Evolutionary conservation across 192 early-diverging fungal genomes (phyloP).

Genomic region (Backusella australiensis): DNA sequence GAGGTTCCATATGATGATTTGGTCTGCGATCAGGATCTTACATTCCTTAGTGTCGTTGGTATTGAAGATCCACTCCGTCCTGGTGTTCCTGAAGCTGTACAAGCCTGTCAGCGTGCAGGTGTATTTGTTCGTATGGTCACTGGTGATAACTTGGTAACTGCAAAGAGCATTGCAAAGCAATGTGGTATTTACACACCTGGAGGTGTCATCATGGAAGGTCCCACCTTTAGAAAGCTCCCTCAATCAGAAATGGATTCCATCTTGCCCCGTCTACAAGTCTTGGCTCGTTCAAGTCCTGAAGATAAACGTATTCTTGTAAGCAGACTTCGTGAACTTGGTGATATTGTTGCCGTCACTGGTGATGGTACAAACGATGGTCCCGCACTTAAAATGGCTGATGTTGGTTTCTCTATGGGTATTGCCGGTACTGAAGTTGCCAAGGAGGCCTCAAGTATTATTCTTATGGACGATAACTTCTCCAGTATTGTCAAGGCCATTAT

Average conservation of each 20-base stretch:
- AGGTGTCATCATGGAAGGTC: constrained; percentile 94
- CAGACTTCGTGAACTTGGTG: constrained; percentile 82
- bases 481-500: constrained; percentile 96
- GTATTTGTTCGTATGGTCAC: constrained; percentile 99
- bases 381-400: constrained; percentile 91
- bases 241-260: constrained; percentile 84
- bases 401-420: constrained; percentile 99
- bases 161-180: constrained; percentile 89
- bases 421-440: constrained; percentile 99
- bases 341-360: constrained; percentile 97
- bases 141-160: constrained; percentile 94
- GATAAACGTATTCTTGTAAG: constrained; percentile 96
- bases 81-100: constrained; percentile 91
- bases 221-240: constrained; percentile 82
- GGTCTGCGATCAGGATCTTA: constrained; percentile 52
- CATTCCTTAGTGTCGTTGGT: constrained; percentile 86
- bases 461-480: constrained; percentile 99
- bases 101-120: constrained; percentile 83
- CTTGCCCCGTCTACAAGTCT: constrained; percentile 88
- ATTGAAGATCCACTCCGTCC: constrained; percentile 96
- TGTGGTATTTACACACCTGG: constrained; percentile 89
- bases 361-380: constrained; percentile 99
- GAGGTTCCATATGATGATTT: constrained; percentile 57
- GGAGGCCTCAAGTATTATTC: constrained; percentile 94
- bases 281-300: constrained; percentile 91